Conservation (phyloP, 805 yeast species). For the Clavispora phyllophila region DNA sequence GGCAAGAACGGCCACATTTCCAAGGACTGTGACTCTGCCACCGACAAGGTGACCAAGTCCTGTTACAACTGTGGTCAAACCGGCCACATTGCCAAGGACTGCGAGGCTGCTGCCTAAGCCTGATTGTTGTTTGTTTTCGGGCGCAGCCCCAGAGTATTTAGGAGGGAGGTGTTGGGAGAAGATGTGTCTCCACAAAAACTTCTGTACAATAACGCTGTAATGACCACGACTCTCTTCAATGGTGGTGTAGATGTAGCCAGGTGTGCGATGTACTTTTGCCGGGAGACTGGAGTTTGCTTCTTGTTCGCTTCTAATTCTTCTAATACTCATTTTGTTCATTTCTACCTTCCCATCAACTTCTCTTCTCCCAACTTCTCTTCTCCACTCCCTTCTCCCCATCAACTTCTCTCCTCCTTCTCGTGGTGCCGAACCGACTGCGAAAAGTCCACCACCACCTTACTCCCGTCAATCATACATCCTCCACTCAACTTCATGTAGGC, state of each 20-base stretch:
- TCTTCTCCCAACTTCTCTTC: no score
- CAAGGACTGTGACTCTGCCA: conserved; percentile 65
- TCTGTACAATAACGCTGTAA: conserved; percentile 17
- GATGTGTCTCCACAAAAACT: conserved; percentile 11
- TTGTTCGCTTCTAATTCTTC: no score
- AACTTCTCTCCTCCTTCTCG: background rate
- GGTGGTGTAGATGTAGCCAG: no score
- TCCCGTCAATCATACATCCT: conserved; percentile 55
- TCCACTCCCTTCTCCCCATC: no score
- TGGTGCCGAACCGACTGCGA: conserved; percentile 48
- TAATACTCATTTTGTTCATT: no score
- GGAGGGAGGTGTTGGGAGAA: conserved; percentile 8
- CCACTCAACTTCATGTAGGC: conserved; percentile 56
- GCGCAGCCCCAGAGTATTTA: background rate
- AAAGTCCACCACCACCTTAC: conserved; percentile 62
- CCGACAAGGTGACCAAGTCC: conserved; percentile 43
- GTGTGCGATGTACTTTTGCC: no score
- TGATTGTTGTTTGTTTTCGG: background rate
- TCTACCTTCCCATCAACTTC: no score
- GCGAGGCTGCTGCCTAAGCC: conserved; percentile 29
- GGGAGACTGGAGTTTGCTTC: no score
- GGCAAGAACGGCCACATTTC: conserved; percentile 88
- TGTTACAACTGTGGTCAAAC: conserved; percentile 72
- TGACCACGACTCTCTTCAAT: conserved; percentile 13
- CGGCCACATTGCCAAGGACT: conserved; percentile 87